Conservation (phyloP, 495 filamentous ascomycete genomes). For the Podospora tetraspora region DNA sequence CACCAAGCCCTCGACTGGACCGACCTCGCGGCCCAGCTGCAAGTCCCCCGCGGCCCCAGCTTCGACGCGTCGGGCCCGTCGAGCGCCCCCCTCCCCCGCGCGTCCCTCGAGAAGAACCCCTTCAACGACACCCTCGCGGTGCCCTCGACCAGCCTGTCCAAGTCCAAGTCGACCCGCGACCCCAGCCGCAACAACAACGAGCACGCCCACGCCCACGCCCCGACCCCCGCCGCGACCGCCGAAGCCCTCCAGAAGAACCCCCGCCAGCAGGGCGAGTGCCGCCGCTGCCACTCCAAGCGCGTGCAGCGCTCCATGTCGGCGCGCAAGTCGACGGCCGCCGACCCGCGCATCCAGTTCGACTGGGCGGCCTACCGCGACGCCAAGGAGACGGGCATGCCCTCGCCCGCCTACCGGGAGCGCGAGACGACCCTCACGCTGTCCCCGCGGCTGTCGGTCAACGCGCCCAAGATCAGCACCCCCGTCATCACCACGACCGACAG, state of each 20-base stretch:
- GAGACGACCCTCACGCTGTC: not conserved
- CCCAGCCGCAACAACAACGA: not conserved
- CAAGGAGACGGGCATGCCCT: not conserved
- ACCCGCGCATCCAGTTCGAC: not conserved
- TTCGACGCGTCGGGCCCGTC: not conserved
- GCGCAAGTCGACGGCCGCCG: not conserved
- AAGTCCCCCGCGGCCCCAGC: not conserved
- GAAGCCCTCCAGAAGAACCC: not conserved
- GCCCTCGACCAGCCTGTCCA: not conserved
- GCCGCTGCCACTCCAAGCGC: slow-evolving; percentile 7
- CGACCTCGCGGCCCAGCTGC: not conserved
- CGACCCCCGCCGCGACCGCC: not conserved
- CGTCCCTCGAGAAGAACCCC: not conserved
- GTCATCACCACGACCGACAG: not conserved
- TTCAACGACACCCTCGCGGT: not conserved
- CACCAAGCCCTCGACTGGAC: not conserved
- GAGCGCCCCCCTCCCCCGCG: not conserved
- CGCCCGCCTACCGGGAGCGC: not conserved
- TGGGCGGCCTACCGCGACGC: not conserved
- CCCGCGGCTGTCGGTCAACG: not conserved
- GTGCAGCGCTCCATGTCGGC: slow-evolving; percentile 1
- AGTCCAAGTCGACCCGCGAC: slow-evolving; percentile 1
- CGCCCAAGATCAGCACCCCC: not conserved
- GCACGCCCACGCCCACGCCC: not conserved
- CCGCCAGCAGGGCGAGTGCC: slow-evolving; percentile 6